These are phyloP conservation scores for Cerioporus squamosus DNA, from an alignment of 1,284 basidiomycete genomes.

Conservation along the genomic window DNA sequence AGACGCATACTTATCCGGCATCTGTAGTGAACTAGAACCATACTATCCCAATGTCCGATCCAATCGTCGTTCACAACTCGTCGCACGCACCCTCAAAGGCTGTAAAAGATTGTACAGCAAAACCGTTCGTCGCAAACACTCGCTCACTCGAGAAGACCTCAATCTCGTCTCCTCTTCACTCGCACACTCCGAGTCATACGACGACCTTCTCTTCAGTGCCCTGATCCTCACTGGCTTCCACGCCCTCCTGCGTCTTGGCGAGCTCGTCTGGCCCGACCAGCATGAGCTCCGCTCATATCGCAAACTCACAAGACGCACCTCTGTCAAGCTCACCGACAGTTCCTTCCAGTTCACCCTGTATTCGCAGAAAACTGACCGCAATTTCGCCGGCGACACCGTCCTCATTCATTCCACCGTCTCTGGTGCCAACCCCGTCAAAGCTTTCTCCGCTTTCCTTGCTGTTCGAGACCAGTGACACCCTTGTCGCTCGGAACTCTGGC, in stretches of 20 bases:
- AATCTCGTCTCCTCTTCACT: constrained; percentile 36
- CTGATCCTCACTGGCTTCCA: constrained; percentile 35
- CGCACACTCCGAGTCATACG: constrained; percentile 14
- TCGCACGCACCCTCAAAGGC: constrained; percentile 37
- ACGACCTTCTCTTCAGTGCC: constrained; percentile 37
- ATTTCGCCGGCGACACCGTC: constrained; percentile 6
- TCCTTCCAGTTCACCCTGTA: constrained; percentile 33
- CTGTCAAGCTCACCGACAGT: constrained; percentile 4
- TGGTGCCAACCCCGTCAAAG: constrained; percentile 9
- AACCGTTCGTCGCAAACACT: constrained; percentile 29
- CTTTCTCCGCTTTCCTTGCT: background rate
- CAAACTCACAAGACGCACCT: constrained; percentile 26
- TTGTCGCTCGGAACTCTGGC: constrained; percentile 23
- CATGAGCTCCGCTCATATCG: constrained; percentile 12
- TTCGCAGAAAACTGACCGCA: constrained; percentile 35
- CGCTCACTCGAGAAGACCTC: constrained; percentile 31
- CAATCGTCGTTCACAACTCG: constrained; percentile 29
- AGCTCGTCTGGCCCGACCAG: constrained; percentile 32
- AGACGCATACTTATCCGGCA: constrained; percentile 44
- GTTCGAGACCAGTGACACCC: constrained; percentile 22
- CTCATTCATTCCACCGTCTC: background rate
- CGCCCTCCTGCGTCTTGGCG: constrained; percentile 36
- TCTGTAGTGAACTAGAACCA: constrained; percentile 40
- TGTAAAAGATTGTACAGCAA: constrained; percentile 26
- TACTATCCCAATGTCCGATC: constrained; percentile 40